A percentile compares a stretch with the other conserved stretches of the same genome.
These are phyloP conservation scores for Pseudozyma sp. DNA, from an alignment of 1,284 basidiomycete species.

Conservation along the genomic window DNA sequence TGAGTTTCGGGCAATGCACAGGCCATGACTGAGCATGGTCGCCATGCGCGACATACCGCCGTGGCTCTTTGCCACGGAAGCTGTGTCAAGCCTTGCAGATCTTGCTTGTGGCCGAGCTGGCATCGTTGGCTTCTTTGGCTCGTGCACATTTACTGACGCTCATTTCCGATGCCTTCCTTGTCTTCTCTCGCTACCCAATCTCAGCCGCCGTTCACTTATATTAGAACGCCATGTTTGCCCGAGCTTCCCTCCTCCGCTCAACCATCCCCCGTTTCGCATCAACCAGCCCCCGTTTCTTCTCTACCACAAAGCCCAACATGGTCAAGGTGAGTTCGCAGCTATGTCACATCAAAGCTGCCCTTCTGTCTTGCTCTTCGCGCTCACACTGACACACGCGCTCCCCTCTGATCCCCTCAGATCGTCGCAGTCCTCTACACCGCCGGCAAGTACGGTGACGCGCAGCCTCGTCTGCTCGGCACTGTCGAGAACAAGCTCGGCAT, in stretches of 20 bases:
- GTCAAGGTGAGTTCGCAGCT: slow-evolving; percentile 36
- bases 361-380: background rate
- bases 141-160: slow-evolving; percentile 8
- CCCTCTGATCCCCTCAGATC: slow-evolving; percentile 72
- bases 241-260: slow-evolving; percentile 25
- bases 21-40: slow-evolving; percentile 13
- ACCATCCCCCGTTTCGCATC: slow-evolving; percentile 25
- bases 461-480: slow-evolving; percentile 87
- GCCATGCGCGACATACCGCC: slow-evolving; percentile 16
- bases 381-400: background rate
- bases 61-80: slow-evolving; percentile 27
- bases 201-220: slow-evolving; percentile 20
- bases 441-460: slow-evolving; percentile 82
- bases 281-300: slow-evolving; percentile 29
- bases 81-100: background rate
- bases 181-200: background rate
- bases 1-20: slow-evolving; percentile 17
- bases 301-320: slow-evolving; percentile 51
- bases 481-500: slow-evolving; percentile 78
- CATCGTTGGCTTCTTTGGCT: too few relatives aligned
- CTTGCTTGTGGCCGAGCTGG: background rate
- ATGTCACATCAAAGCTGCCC: too few relatives aligned
- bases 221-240: slow-evolving; percentile 29
- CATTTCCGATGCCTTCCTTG: background rate
- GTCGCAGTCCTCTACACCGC: slow-evolving; percentile 78